These are phyloP conservation scores for Trichosanthes cucumerina DNA, from an alignment of 306 rosid species.

Conservation along the genomic window DNA sequence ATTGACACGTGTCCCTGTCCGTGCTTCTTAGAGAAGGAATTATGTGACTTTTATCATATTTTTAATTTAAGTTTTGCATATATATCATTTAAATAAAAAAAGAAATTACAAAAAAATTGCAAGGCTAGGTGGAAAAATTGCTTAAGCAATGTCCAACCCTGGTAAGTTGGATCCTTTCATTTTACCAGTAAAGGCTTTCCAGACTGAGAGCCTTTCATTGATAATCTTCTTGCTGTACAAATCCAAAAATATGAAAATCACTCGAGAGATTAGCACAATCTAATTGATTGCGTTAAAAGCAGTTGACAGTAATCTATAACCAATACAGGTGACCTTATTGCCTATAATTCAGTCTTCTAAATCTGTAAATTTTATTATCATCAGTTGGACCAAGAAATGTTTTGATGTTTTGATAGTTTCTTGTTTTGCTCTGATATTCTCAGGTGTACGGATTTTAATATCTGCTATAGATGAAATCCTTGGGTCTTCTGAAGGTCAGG, in stretches of 20 bases:
- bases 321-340: background rate
- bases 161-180: background rate
- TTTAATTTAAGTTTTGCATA: background rate
- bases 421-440: conserved; percentile 13
- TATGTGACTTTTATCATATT: background rate
- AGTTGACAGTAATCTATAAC: conserved; percentile 1
- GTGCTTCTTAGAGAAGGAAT: background rate
- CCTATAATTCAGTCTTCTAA: background rate
- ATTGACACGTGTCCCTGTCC: background rate
- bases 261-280: background rate
- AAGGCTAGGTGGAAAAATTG: background rate
- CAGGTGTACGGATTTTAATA: conserved; percentile 54
- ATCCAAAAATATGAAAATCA: background rate
- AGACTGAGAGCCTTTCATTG: background rate
- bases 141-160: background rate
- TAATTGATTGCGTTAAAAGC: background rate
- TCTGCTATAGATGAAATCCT: conserved; percentile 60
- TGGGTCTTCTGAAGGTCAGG: conserved; percentile 38
- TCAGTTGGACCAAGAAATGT: background rate
- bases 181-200: background rate
- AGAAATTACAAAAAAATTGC: background rate
- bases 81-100: background rate
- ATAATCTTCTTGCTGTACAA: background rate
- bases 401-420: background rate
- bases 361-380: background rate